Conservation (phyloP, 306 rosid species). For the Boehmeria nivea region DNA sequence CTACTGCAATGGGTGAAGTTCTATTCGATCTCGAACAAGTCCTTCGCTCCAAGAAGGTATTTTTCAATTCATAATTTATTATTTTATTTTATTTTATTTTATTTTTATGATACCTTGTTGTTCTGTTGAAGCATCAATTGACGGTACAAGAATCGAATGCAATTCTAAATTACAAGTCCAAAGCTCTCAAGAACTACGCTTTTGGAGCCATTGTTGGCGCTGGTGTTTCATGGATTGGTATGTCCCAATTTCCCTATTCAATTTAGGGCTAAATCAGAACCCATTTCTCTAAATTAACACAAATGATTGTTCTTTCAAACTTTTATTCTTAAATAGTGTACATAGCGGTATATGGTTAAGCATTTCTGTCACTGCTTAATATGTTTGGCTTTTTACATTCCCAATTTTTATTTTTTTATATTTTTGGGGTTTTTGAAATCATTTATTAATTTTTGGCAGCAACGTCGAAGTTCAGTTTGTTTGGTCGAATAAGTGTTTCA, state of each 20-base stretch:
- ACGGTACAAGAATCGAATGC: conserved; percentile 38
- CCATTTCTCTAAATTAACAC: no score
- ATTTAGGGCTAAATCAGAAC: background rate
- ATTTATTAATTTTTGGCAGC: conserved; percentile 46
- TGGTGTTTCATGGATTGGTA: conserved; percentile 47
- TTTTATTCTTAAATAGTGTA: no score
- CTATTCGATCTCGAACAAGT: conserved; percentile 29
- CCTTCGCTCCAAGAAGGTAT: conserved; percentile 43
- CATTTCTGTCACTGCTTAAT: no score
- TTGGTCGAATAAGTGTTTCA: conserved; percentile 29
- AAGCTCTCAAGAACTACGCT: conserved; percentile 18
- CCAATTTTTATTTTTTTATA: background rate
- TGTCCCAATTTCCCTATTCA: background rate
- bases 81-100: background rate
- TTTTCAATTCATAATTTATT: background rate
- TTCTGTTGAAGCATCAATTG: conserved; percentile 30
- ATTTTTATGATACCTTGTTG: no score
- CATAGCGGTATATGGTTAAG: no score
- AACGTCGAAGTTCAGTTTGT: conserved; percentile 37
- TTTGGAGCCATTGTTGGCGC: conserved; percentile 34
- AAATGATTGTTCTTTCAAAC: background rate
- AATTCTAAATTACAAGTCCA: conserved; percentile 37
- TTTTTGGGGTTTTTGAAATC: conserved; percentile 19
- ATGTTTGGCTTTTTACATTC: no score
- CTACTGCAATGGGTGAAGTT: conserved; percentile 33